phyloP scores from a whole-genome alignment of 768 basidiomycete genomes.

The Rhizopogon sp. region DNA sequence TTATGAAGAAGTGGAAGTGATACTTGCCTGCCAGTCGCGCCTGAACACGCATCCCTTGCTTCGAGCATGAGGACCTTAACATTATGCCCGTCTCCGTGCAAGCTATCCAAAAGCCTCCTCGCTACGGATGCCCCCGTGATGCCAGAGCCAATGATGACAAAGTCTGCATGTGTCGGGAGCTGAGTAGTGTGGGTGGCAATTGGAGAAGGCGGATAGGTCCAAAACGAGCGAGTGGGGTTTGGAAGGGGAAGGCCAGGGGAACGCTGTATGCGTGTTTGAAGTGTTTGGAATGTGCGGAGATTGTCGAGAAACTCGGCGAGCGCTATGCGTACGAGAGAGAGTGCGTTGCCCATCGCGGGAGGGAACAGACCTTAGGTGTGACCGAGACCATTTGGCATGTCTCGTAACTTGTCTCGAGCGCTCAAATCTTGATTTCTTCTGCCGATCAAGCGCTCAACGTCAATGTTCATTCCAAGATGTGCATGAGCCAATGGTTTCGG shows the following conservation, averaged over 20 bases:
- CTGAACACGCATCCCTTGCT: conserved; percentile 71
- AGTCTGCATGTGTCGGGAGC: conserved; percentile 43
- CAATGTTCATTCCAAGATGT: too few relatives aligned
- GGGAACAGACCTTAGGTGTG: too few relatives aligned
- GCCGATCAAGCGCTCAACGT: too few relatives aligned
- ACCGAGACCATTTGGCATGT: too few relatives aligned
- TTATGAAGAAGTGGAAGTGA: neutral
- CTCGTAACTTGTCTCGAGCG: too few relatives aligned
- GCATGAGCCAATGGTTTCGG: too few relatives aligned
- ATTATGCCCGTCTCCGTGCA: conserved; percentile 16
- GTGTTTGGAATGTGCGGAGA: conserved; percentile 14
- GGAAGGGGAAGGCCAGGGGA: conserved; percentile 57
- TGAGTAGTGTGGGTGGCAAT: conserved; percentile 35
- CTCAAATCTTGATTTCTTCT: too few relatives aligned
- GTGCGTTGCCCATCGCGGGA: conserved; percentile 21
- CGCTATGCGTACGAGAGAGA: conserved; percentile 16
- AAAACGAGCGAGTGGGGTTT: conserved; percentile 55
- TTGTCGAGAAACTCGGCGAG: conserved; percentile 16
- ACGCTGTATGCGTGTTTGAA: conserved; percentile 29
- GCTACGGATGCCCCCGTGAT: conserved; percentile 66
- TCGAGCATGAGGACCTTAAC: conserved; percentile 70
- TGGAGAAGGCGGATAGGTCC: conserved; percentile 51
- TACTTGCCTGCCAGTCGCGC: conserved; percentile 66
- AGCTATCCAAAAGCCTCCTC: conserved; percentile 43
- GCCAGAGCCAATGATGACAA: conserved; percentile 74